phyloP scores from a whole-genome alignment of 352 stramenopile species.

The Phytophthora sp. region DNA sequence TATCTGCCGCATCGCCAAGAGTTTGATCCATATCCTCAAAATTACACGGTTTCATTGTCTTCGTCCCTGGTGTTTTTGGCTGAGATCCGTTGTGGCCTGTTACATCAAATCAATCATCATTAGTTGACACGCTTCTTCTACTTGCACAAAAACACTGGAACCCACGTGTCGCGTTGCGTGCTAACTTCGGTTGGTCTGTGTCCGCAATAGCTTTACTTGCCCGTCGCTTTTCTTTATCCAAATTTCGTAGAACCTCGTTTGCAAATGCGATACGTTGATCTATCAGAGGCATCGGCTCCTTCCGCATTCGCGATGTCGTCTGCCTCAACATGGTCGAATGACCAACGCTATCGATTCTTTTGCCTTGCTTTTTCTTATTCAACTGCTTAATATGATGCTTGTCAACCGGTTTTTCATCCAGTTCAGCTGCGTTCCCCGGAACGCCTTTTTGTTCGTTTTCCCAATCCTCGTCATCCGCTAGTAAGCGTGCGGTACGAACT shows the following conservation, averaged over 20 bases:
- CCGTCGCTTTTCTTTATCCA: conserved; percentile 8
- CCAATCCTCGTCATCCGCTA: conserved; percentile 8
- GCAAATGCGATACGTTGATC: conserved; percentile 23
- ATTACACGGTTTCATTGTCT: no score
- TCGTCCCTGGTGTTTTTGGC: no score
- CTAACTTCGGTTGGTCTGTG: neutral
- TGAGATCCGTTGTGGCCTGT: no score
- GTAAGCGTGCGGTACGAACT: neutral
- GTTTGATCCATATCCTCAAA: no score
- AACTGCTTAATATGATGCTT: neutral
- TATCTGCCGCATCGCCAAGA: no score
- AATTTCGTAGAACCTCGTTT: conserved; percentile 6
- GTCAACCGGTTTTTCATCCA: neutral
- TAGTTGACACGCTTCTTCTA: no score
- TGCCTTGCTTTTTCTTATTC: neutral
- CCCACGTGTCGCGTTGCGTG: neutral
- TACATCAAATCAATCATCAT: no score
- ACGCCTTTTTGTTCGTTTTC: conserved; percentile 29
- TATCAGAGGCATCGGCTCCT: conserved; percentile 6
- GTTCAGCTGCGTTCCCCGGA: neutral
- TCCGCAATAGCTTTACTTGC: neutral
- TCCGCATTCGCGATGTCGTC: neutral
- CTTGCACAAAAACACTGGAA: no score
- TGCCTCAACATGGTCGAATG: no score
- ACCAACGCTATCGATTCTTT: no score